Conservation (phyloP, 352 stramenopile genomes). For the Globisporangium spiculum region DNA sequence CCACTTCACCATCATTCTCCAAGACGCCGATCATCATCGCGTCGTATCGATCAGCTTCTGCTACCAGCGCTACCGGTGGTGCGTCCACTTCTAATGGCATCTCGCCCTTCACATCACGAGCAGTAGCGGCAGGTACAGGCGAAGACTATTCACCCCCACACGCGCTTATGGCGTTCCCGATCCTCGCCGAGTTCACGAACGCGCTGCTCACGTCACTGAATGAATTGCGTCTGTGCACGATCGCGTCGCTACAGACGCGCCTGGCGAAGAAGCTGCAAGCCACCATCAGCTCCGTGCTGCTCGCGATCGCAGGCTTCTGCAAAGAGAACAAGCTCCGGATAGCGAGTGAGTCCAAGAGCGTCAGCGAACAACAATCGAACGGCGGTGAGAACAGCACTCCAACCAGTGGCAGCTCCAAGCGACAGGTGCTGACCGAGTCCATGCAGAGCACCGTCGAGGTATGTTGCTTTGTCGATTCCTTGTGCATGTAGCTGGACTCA, state of each 20-base stretch:
- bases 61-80: not conserved
- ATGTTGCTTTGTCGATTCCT: not conserved
- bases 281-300: slow-evolving; percentile 43
- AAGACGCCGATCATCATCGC: slow-evolving; percentile 71
- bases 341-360: not conserved
- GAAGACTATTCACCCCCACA: slow-evolving; percentile 67
- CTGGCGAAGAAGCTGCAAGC: slow-evolving; percentile 57
- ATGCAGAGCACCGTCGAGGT: slow-evolving; percentile 63
- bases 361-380: slow-evolving; percentile 6
- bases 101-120: slow-evolving; percentile 9
- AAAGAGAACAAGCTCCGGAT: slow-evolving; percentile 49
- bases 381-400: slow-evolving; percentile 1
- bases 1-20: slow-evolving; percentile 19
- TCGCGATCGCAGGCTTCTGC: slow-evolving; percentile 55
- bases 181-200: slow-evolving; percentile 85
- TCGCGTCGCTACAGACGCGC: slow-evolving; percentile 57
- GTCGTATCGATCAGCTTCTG: slow-evolving; percentile 54
- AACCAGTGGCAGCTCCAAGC: slow-evolving; percentile 18
- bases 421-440: slow-evolving; percentile 29
- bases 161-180: slow-evolving; percentile 85
- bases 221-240: slow-evolving; percentile 75
- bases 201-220: slow-evolving; percentile 78
- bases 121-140: slow-evolving; percentile 4
- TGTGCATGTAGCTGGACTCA: not conserved
- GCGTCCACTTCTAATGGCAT: slow-evolving; percentile 10